Conservation (phyloP, 2,329 filamentous ascomycete genomes). For the Alternaria arborescens region DNA sequence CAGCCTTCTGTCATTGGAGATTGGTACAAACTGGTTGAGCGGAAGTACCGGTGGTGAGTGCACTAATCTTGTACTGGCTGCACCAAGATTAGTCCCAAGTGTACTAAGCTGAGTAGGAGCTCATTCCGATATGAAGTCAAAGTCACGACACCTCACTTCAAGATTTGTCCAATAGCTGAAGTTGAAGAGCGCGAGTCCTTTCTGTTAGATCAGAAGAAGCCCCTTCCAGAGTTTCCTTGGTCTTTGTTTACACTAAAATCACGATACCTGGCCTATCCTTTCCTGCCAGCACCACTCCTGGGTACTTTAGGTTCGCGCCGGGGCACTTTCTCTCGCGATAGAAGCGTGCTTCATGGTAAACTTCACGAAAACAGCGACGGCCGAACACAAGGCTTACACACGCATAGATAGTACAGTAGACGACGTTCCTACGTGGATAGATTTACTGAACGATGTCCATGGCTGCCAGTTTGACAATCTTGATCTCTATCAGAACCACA, state of each 20-base stretch:
- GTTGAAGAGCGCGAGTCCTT: background rate
- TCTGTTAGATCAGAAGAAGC: background rate
- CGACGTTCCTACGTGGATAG: background rate
- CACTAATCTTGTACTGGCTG: background rate
- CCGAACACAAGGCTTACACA: no score
- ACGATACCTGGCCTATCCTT: no score
- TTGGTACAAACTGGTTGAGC: background rate
- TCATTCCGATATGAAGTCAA: constrained; percentile 18
- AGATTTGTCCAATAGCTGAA: no score
- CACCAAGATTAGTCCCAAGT: no score
- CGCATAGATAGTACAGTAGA: background rate
- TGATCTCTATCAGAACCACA: no score
- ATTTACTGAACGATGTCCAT: background rate
- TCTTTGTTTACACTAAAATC: background rate
- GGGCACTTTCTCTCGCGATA: no score
- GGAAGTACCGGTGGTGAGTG: constrained; percentile 5
- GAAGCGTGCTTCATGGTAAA: no score
- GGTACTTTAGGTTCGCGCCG: background rate
- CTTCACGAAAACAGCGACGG: no score
- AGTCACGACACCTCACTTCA: constrained; percentile 18
- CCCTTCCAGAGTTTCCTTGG: background rate
- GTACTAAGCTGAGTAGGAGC: background rate
- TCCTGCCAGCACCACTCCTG: background rate
- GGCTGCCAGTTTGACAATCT: no score
- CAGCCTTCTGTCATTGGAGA: constrained; percentile 13